These are phyloP conservation scores for Lactarius sanguifluus DNA, from an alignment of 768 basidiomycete genomes.

Conservation along the genomic window DNA sequence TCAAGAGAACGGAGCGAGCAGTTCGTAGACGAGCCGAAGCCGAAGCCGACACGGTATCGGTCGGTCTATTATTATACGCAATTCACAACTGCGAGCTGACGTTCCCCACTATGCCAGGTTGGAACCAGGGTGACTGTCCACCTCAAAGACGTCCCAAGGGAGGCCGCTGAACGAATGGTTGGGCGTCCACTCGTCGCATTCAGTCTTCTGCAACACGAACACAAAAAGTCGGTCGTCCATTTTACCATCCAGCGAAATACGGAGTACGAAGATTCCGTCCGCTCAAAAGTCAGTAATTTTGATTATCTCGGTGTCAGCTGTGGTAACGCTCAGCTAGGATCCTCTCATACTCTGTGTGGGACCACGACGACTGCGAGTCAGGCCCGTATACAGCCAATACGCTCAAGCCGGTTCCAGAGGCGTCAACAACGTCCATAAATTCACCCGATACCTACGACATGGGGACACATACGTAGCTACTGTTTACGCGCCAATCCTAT, in stretches of 20 bases:
- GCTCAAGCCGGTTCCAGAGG: slow-evolving; percentile 88
- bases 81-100: background rate
- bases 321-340: slow-evolving; percentile 52
- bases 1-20: slow-evolving; percentile 76
- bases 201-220: slow-evolving; percentile 89
- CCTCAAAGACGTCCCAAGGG: slow-evolving; percentile 71
- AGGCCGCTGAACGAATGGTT: slow-evolving; percentile 42
- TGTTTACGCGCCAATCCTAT: slow-evolving; percentile 83
- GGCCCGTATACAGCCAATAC: slow-evolving; percentile 91
- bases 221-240: slow-evolving; percentile 90
- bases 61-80: slow-evolving; percentile 37
- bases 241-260: slow-evolving; percentile 94
- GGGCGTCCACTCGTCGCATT: slow-evolving; percentile 64
- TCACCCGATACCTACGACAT: slow-evolving; percentile 85
- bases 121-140: slow-evolving; percentile 79
- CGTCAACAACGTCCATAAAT: slow-evolving; percentile 96
- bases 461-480: slow-evolving; percentile 82
- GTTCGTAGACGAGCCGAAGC: slow-evolving; percentile 66
- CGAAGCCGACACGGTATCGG: slow-evolving; percentile 63
- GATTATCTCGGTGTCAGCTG: background rate
- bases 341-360: slow-evolving; percentile 87
- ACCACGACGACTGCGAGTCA: slow-evolving; percentile 78
- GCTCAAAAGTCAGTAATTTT: slow-evolving; percentile 69
- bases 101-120: slow-evolving; percentile 49
- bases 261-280: slow-evolving; percentile 84